Percentiles rank a stretch among this genome's conserved stretches.
phyloP scores from a whole-genome alignment of 495 filamentous ascomycete genomes.

The Penicillium egyptiacum region DNA sequence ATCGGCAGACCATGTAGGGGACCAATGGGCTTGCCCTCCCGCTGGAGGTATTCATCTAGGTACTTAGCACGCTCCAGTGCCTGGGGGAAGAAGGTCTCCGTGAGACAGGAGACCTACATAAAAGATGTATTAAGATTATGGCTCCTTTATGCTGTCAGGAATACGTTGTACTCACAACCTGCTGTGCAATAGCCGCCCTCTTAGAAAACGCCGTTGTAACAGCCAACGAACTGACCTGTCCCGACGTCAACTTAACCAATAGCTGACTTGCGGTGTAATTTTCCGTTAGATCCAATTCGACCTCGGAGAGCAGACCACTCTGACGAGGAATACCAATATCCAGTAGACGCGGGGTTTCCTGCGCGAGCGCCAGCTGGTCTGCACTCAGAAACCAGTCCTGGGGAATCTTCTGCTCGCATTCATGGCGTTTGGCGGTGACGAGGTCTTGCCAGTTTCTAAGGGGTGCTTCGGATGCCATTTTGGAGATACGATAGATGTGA shows the following conservation, averaged over 20 bases:
- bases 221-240: conserved; percentile 38
- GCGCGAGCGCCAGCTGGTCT: not conserved
- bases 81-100: conserved; percentile 41
- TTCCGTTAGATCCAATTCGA: conserved; percentile 54
- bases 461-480: not conserved
- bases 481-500: not conserved
- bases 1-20: conserved; percentile 64
- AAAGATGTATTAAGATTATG: not conserved
- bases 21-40: conserved; percentile 46
- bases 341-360: conserved; percentile 18
- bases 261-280: conserved; percentile 49
- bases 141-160: conserved; percentile 33
- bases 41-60: conserved; percentile 41
- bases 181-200: conserved; percentile 35
- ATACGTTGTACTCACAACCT: conserved; percentile 27
- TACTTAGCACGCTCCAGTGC: conserved; percentile 39
- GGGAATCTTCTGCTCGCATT: conserved; percentile 31
- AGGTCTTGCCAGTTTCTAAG: conserved; percentile 25
- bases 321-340: conserved; percentile 20
- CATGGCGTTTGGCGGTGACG: conserved; percentile 24
- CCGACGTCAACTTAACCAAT: conserved; percentile 25
- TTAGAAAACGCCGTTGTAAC: conserved; percentile 54
- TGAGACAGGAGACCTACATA: conserved; percentile 41
- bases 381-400: conserved; percentile 26
- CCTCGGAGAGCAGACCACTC: conserved; percentile 25